phyloP scores from a whole-genome alignment of 306 rosid species.

The Astragalus membranaceus region DNA sequence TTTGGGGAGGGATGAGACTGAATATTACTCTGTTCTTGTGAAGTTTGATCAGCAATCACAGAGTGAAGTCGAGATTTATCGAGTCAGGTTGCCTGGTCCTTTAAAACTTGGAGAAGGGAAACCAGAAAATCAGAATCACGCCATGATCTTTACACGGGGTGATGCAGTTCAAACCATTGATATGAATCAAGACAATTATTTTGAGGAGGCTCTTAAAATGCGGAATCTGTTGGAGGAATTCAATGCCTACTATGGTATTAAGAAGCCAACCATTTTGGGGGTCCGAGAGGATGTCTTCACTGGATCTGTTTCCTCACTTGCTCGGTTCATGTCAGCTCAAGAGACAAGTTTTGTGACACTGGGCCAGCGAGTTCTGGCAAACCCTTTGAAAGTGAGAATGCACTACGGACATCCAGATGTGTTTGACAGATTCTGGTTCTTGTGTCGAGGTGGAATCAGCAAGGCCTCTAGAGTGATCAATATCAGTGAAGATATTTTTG shows the following conservation, averaged over 20 bases:
- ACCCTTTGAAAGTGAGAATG: constrained; percentile 92
- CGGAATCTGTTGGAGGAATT: constrained; percentile 87
- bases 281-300: constrained; percentile 93
- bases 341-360: constrained; percentile 88
- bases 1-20: constrained; percentile 57
- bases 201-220: constrained; percentile 98
- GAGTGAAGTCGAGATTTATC: constrained; percentile 77
- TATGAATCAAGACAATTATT: constrained; percentile 94
- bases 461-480: constrained; percentile 92
- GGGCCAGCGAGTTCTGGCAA: constrained; percentile 92
- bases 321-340: constrained; percentile 98
- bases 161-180: constrained; percentile 94
- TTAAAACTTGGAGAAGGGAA: constrained; percentile 94
- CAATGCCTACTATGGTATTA: constrained; percentile 45
- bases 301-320: constrained; percentile 94
- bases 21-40: constrained; percentile 89
- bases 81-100: constrained; percentile 87
- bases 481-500: constrained; percentile 95
- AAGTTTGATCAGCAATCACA: constrained; percentile 72
- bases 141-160: constrained; percentile 88
- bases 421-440: constrained; percentile 92
- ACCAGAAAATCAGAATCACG: constrained; percentile 96
- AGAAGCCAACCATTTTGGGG: constrained; percentile 90
- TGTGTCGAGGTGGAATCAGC: constrained; percentile 84
- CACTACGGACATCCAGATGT: constrained; percentile 97